Evolutionary conservation across 495 filamentous ascomycete species (phyloP), one percentile per base, ranked within the genome.

Genomic region (Parathielavia hyrcaniae): DNA sequence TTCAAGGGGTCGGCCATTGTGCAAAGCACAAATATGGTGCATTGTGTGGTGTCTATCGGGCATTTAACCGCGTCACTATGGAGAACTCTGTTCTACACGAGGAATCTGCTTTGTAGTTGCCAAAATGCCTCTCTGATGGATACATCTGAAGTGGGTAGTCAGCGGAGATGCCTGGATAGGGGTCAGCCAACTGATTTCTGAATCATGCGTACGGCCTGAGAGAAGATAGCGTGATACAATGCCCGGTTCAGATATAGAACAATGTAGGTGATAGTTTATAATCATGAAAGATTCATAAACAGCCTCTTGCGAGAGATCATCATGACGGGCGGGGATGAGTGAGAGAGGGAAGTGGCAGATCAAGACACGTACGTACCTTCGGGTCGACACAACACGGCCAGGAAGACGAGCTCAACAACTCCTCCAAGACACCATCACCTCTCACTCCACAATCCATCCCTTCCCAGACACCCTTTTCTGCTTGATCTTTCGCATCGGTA

Each of bases 401-500:
- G 40, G 45, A 26, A 9, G 6, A 4, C 14, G 14, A 6, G 6
- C 26, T 30, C 3, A 30, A 30, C 3, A 30, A 30, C 6, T 3
- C 2, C 26, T 30, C 26, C 26, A 30, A 30, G n/a, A 2, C 26
- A 30, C 26, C 6, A 30, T 30, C 6, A 30, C 14, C 46, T 41
- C 36, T 59, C 57, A 72, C 52, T 71, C 71, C 16, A 87, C 80
- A 60, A 88, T 79, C 92, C 92, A 97, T 2, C 84, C 89, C 55
- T 83, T 80, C 57, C 80, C 85, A 4, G 73, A 61, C 48, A 87
- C 83, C 67, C 83, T 89, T 72, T 67, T 85, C 74, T 97, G 95
- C 57, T 83, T 75, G 38, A 97, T 86, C 75, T 88, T 95, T 72
- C 81, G 82, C 22, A 87, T 85, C 2, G 87, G 85, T 71, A 98